Percentiles rank a stretch among this genome's conserved stretches.
These are phyloP conservation scores for Neurospora sp. DNA, from an alignment of 495 filamentous ascomycete genomes.

Conservation along the genomic window DNA sequence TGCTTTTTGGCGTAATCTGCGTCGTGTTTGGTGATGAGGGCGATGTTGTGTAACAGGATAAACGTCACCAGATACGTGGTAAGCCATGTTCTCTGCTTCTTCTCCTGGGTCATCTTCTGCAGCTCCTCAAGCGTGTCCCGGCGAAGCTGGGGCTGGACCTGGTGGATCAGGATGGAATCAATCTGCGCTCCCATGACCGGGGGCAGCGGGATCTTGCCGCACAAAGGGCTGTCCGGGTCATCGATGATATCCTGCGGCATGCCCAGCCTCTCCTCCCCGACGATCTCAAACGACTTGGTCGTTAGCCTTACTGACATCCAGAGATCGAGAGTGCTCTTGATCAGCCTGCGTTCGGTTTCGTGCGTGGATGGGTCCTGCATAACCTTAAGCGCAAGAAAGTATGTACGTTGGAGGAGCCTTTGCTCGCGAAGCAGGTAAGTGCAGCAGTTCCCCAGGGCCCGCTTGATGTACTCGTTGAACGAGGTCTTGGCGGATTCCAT, in stretches of 20 bases:
- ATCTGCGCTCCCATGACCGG: constrained; percentile 52
- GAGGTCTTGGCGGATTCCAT: constrained; percentile 31
- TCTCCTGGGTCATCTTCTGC: constrained; percentile 45
- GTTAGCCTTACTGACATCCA: constrained; percentile 50
- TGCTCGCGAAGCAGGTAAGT: constrained; percentile 26
- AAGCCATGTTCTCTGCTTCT: constrained; percentile 45
- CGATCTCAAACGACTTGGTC: constrained; percentile 44
- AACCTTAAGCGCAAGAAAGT: constrained; percentile 27
- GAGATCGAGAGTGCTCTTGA: constrained; percentile 39
- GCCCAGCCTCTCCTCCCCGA: constrained; percentile 43
- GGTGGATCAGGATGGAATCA: constrained; percentile 45
- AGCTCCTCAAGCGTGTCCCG: constrained; percentile 44
- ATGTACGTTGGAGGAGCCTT: constrained; percentile 32
- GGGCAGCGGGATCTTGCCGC: constrained; percentile 43
- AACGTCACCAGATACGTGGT: constrained; percentile 48
- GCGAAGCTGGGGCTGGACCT: constrained; percentile 43
- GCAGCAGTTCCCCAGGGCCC: constrained; percentile 28
- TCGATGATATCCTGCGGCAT: constrained; percentile 36
- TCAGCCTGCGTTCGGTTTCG: constrained; percentile 28
- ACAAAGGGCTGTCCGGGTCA: constrained; percentile 38
- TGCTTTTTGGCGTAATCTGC: constrained; percentile 44
- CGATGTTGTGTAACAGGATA: constrained; percentile 48
- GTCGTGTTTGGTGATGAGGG: constrained; percentile 46
- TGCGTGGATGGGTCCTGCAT: constrained; percentile 17
- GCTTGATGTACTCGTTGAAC: constrained; percentile 36